These are phyloP conservation scores for Neofusicoccum umdonicola DNA, from an alignment of 2,329 filamentous ascomycete genomes.

Conservation along the genomic window DNA sequence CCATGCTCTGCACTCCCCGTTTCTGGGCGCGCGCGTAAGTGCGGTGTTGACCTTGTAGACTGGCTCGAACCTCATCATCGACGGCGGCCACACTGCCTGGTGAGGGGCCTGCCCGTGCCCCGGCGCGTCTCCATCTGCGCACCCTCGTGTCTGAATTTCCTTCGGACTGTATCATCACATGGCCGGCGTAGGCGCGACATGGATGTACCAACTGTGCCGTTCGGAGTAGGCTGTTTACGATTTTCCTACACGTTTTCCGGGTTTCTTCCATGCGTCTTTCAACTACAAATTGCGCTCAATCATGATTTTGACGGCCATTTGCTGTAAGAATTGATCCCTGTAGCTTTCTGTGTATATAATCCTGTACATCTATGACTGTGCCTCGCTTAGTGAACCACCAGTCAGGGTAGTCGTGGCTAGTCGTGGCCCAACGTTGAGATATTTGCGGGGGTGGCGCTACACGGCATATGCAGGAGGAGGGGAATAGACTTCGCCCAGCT, in stretches of 20 bases:
- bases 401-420: no score
- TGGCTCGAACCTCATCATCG: slow-evolving; percentile 32
- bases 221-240: background rate
- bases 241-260: background rate
- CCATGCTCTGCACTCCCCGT: background rate
- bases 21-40: background rate
- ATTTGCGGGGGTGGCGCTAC: slow-evolving; percentile 9
- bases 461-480: background rate
- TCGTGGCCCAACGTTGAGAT: background rate
- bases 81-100: slow-evolving; percentile 36
- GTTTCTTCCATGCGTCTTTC: background rate
- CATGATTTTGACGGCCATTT: no score
- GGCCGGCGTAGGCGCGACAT: background rate
- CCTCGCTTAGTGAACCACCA: no score
- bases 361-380: background rate
- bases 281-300: no score
- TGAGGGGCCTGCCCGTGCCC: slow-evolving; percentile 4
- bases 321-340: no score
- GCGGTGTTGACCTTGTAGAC: slow-evolving; percentile 22
- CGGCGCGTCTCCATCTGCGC: background rate
- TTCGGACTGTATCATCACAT: background rate
- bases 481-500: background rate
- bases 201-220: background rate
- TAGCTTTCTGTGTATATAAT: background rate
- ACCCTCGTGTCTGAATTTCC: background rate